Conservation (phyloP, 2,329 filamentous ascomycete genomes). For the Davidsoniella eucalypti region DNA sequence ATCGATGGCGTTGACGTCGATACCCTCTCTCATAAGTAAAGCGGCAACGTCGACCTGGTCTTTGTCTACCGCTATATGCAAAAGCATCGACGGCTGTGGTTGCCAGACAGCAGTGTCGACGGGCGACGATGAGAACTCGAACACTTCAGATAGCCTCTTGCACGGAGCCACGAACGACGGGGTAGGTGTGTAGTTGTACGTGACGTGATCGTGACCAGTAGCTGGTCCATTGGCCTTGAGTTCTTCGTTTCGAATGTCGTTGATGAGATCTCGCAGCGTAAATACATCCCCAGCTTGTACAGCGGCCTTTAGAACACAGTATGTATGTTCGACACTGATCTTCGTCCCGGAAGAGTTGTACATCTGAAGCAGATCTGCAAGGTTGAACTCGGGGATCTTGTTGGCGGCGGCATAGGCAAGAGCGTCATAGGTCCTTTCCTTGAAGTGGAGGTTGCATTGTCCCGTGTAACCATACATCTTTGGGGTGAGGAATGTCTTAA, state of each 20-base stretch:
- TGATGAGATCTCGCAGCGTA: neutral
- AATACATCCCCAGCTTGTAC: neutral
- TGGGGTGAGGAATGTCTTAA: neutral
- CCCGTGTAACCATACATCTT: neutral
- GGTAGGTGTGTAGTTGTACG: neutral
- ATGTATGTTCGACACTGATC: neutral
- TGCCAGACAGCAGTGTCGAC: neutral
- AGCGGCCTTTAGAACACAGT: neutral
- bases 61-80: slow-evolving; percentile 5
- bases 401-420: neutral
- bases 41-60: neutral
- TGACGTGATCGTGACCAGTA: neutral
- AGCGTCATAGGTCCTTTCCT: neutral
- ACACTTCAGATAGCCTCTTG: neutral
- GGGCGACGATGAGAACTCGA: neutral
- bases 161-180: too few species aligned
- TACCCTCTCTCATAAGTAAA: slow-evolving; percentile 1
- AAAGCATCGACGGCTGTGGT: neutral
- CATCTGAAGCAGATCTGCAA: neutral
- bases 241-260: neutral
- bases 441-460: neutral
- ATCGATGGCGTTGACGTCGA: neutral
- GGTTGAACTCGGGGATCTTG: neutral
- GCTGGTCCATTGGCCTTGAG: neutral
- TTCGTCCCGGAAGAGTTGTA: neutral